Base-by-base conservation (phyloP, 176 grass and related monocot genomes). In the barley (Hordeum vulgare) region DNA sequence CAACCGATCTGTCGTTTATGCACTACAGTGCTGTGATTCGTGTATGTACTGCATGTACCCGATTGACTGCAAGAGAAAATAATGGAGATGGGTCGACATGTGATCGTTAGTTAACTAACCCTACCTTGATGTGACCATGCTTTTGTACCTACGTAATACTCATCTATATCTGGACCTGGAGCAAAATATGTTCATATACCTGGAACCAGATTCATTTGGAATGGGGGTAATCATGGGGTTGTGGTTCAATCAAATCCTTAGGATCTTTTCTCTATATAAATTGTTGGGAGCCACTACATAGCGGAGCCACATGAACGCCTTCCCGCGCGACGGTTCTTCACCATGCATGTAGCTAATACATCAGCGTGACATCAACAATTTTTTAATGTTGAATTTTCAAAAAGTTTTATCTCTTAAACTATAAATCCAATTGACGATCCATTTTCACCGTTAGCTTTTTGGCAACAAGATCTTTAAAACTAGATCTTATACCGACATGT, bases 1-100 rank as follows among this genome's bases (percentile, higher is more conserved):
- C 25, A 79, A 76, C 78, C 63, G 21, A 85, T 81, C 47, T 86
- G 79, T 78, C 88, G 58, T 70, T 83, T 77, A 78, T 54, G 51
- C 39, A 64, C 63, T 76, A 87, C 84, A 87, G 76, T 76, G 7
- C 31, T 74, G 31, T 58, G 31, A 71, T 89, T 86, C 73, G 58
- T 86, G 64, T 42, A 73, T 78, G 83, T 81, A 54, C 84, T 74
- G n/a, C 28, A 71, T 54, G 29, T 56, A 73, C 88, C 49, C 80
- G 25, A 76, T 62, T 21, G 56, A 33, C 18, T 63, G 83, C 60
- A 68, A 28, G 72, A 75, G 56, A 26, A 66, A 20, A 71, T 49
- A 80, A 80, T 11, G 26, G 31, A 44, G 64, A 71, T 85, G 8
- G 12, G 26, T 73, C 53, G 63, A 57, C 84, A 83, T 78, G 58